These are phyloP conservation scores for Fraxinus xanthoxyloides DNA, from an alignment of 305 asterid genomes.

Conservation along the genomic window DNA sequence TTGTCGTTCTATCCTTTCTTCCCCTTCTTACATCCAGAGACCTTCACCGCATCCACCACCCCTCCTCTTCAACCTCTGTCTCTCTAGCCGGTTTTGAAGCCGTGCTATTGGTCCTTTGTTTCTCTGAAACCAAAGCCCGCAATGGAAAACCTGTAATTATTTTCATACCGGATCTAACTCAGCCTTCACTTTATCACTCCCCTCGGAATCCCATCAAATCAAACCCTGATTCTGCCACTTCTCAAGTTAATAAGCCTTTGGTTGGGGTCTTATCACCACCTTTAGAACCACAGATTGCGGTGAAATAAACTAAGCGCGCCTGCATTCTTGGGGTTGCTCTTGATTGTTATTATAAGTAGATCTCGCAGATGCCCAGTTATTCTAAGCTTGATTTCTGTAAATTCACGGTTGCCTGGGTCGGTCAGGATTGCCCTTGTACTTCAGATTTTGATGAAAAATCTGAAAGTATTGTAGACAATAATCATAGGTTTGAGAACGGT, in stretches of 20 bases:
- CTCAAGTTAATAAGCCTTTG: constrained; percentile 24
- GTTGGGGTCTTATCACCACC: constrained; percentile 68
- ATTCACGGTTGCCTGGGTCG: constrained; percentile 71
- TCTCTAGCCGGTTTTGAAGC: constrained; percentile 89
- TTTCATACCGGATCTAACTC: constrained; percentile 79
- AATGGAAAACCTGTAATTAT: constrained; percentile 71
- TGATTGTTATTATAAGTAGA: constrained; percentile 82
- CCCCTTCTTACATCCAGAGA: constrained; percentile 65
- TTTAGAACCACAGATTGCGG: constrained; percentile 80
- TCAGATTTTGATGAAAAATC: constrained; percentile 52
- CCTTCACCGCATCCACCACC: constrained; percentile 67
- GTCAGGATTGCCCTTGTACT: constrained; percentile 73
- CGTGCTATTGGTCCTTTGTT: constrained; percentile 68
- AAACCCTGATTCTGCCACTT: constrained; percentile 22
- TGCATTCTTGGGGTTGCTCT: constrained; percentile 83
- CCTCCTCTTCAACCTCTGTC: constrained; percentile 28
- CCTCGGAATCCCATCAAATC: constrained; percentile 52
- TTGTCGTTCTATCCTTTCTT: constrained; percentile 70
- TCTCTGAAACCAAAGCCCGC: constrained; percentile 71
- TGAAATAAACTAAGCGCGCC: constrained; percentile 85
- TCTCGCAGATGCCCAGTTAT: constrained; percentile 91
- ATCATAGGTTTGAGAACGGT: constrained; percentile 1
- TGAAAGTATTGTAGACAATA: constrained; percentile 19
- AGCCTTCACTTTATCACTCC: constrained; percentile 85
- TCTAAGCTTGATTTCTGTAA: constrained; percentile 74